Conservation (phyloP, 1,139 yeast genomes). For the Protomyces pachydermus region DNA sequence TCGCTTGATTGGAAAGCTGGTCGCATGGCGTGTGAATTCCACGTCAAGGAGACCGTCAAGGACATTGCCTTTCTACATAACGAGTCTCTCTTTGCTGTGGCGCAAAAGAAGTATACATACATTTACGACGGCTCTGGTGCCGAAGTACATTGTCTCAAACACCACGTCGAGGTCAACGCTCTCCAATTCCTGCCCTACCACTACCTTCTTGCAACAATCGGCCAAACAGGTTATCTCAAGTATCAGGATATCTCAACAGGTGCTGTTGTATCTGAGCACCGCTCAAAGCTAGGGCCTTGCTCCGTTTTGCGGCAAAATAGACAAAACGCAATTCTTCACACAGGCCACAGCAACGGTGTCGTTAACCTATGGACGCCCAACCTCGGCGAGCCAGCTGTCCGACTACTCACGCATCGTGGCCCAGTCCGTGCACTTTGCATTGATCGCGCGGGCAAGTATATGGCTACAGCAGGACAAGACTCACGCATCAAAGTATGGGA, state of each 20-base stretch:
- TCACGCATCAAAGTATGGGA: slow-evolving; percentile 88
- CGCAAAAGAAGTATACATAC: slow-evolving; percentile 90
- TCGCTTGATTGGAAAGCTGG: slow-evolving; percentile 96
- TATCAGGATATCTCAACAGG: slow-evolving; percentile 98
- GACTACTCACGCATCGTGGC: slow-evolving; percentile 74
- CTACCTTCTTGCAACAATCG: slow-evolving; percentile 68
- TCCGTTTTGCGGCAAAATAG: slow-evolving; percentile 85
- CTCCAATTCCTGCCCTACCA: slow-evolving; percentile 91
- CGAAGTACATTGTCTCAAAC: slow-evolving; percentile 85
- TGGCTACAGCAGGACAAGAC: slow-evolving; percentile 92
- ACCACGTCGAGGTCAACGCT: slow-evolving; percentile 77
- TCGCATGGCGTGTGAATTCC: slow-evolving; percentile 68
- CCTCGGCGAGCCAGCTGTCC: slow-evolving; percentile 78
- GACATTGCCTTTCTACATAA: slow-evolving; percentile 87
- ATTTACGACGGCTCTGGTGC: slow-evolving; percentile 87
- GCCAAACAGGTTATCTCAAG: slow-evolving; percentile 66
- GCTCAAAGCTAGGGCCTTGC: slow-evolving; percentile 88
- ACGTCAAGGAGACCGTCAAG: slow-evolving; percentile 80
- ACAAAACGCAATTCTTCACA: slow-evolving; percentile 90
- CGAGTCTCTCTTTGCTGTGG: slow-evolving; percentile 92
- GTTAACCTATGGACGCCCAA: slow-evolving; percentile 93
- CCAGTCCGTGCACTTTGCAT: slow-evolving; percentile 81
- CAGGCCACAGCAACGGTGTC: slow-evolving; percentile 91
- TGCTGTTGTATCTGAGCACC: slow-evolving; percentile 67
- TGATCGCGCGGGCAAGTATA: slow-evolving; percentile 87